Evolutionary conservation across 345 rosid genomes (phyloP).

Genomic region (Eucalyptus paniculata): DNA sequence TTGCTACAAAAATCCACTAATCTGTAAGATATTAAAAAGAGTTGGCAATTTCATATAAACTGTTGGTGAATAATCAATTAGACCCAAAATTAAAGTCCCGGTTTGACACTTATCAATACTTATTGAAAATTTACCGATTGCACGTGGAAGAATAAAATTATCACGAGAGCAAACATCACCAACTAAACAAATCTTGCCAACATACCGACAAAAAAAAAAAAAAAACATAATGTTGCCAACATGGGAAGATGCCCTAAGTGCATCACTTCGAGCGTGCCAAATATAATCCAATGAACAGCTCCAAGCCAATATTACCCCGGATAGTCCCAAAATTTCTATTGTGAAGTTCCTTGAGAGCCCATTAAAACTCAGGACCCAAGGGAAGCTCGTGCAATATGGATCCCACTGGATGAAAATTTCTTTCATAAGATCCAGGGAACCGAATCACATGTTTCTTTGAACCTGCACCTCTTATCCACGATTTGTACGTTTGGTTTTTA

Average conservation of each 20-base stretch:
- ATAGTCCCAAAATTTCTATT: not conserved
- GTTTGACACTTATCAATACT: not conserved
- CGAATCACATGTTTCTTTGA: not conserved
- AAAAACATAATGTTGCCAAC: not conserved
- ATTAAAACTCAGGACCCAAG: not conserved
- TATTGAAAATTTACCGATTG: not conserved
- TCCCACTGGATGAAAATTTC: not conserved
- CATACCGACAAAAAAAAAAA: too few relatives aligned
- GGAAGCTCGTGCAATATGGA: not conserved
- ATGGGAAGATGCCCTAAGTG: not conserved
- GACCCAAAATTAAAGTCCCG: not conserved
- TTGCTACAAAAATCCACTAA: not conserved
- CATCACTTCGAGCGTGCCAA: not conserved
- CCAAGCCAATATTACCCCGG: not conserved
- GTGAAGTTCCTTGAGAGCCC: not conserved
- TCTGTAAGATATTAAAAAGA: not conserved
- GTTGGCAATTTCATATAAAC: not conserved
- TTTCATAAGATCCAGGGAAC: not conserved
- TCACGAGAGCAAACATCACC: not conserved
- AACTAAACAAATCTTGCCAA: not conserved
- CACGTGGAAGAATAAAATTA: not conserved
- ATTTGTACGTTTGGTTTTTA: not conserved
- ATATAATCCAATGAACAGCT: not conserved
- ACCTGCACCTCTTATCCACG: not conserved
- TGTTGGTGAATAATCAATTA: not conserved